Percentiles rank a stretch among this genome's conserved stretches.
Evolutionary conservation across 148 eudicot species (phyloP).

Genomic region (Rhododendron simsii): DNA sequence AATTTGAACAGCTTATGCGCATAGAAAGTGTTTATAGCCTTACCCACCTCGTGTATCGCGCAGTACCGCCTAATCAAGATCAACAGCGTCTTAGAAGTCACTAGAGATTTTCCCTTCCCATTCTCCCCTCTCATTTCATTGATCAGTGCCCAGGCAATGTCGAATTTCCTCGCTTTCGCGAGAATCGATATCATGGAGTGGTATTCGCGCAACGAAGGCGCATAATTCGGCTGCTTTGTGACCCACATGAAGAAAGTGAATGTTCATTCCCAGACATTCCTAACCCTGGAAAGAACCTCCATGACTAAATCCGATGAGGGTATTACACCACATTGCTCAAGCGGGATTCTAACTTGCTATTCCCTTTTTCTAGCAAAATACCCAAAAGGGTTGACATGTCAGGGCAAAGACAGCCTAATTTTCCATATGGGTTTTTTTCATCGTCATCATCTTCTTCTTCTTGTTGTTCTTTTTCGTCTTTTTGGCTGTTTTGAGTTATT

Average conservation of each 20-base stretch:
- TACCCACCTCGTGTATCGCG: constrained; percentile 71
- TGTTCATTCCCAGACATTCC: constrained; percentile 83
- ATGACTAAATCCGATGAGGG: constrained; percentile 47
- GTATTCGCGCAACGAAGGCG: constrained; percentile 47
- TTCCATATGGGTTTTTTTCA: constrained; percentile 14
- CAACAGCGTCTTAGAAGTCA: constrained; percentile 59
- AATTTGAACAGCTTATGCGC: constrained; percentile 60
- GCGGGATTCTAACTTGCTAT: constrained; percentile 38
- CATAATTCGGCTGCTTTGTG: constrained; percentile 56
- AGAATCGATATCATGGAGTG: constrained; percentile 79
- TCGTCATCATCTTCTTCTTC: constrained; percentile 12
- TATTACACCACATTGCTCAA: constrained; percentile 51
- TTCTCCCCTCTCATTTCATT: constrained; percentile 59
- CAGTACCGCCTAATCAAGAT: constrained; percentile 80
- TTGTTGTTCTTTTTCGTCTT: constrained; percentile 1
- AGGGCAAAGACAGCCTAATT: constrained; percentile 17
- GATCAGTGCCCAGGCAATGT: constrained; percentile 77
- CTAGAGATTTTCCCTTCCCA: constrained; percentile 30
- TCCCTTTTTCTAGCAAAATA: constrained; percentile 23
- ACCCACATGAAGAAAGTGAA: constrained; percentile 79
- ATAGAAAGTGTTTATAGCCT: constrained; percentile 73
- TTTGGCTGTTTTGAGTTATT: constrained; percentile 1
- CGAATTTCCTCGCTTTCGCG: constrained; percentile 74
- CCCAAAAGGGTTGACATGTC: constrained; percentile 40
- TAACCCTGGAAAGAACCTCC: constrained; percentile 47